Evolutionary conservation across 441 rosid genomes (phyloP), one percentile per base, ranked within the genome.

Genomic region (Aleurites moluccanus): DNA sequence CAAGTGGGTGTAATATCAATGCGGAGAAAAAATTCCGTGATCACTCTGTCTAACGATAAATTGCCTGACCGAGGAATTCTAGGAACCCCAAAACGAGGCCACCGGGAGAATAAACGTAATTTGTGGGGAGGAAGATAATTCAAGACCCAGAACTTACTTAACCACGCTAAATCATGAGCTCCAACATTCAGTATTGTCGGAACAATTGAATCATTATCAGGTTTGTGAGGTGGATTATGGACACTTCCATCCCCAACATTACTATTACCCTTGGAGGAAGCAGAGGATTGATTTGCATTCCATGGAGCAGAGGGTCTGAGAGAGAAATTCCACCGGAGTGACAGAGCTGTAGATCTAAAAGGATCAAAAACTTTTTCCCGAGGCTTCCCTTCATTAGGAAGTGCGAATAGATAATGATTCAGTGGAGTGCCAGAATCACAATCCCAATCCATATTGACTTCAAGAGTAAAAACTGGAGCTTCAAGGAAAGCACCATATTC

Each of bases 111-210:
- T 64, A 82, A 74, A 20, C 99, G 98, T 79, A 97, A 80, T 81
- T 97, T 97, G 84, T 97, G 96, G 14, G 99, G 99, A 79, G 99
- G 99, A 81, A 85, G 75, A 82, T 89, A 89, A 79, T 94, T 90
- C 92, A 97, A 61, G 75, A 70, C 85, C 90, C 97, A 90, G 79
- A 97, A 94, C 88, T 86, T 94, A 56, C 75, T 64, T 66, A 94
- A 64, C 99, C 99, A 97, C n/a, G 98, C 97, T 72, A 97, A 78
- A 87, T 94, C 99, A 89, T 94, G 97, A 72, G 99, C 96, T 81
- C 98, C 98, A 59, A 94, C 67, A 82, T 87, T 94, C 77, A 94
- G 53, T 56, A 86, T 88, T 56, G 98, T 97, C 72, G 90, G 86
- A 65, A 70, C 83, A 78, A 68, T 47, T 40, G 85, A 78, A 47